Conservation (phyloP, 202 grass and related monocot genomes). For the Miscanthus sacchariflorus region DNA sequence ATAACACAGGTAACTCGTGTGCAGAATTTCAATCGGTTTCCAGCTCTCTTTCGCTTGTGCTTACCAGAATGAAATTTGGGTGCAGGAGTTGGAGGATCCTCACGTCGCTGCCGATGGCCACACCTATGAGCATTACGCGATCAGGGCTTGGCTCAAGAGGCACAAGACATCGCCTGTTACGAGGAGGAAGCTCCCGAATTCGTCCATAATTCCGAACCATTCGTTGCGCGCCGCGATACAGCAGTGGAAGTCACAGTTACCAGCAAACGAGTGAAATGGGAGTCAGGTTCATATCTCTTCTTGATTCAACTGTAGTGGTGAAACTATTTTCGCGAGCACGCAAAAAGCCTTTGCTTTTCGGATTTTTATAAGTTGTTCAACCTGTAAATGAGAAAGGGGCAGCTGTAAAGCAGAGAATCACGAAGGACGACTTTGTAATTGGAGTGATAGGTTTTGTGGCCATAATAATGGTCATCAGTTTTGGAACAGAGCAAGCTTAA, state of each 20-base stretch:
- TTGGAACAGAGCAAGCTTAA: not conserved
- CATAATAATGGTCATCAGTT: not conserved
- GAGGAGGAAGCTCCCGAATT: slow-evolving; percentile 47
- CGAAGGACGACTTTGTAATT: not conserved
- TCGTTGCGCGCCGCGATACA: slow-evolving; percentile 69
- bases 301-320: not conserved
- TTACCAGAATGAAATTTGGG: not conserved
- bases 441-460: not conserved
- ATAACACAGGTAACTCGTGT: slow-evolving; percentile 62
- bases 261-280: slow-evolving; percentile 26
- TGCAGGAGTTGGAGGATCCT: slow-evolving; percentile 81
- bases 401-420: not conserved
- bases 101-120: slow-evolving; percentile 85
- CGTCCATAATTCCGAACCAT: slow-evolving; percentile 72
- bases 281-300: not conserved
- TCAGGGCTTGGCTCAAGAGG: slow-evolving; percentile 80
- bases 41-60: not conserved
- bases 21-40: not conserved
- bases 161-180: slow-evolving; percentile 69
- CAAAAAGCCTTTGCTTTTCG: not conserved
- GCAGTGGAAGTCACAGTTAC: slow-evolving; percentile 70
- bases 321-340: not conserved
- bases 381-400: not conserved
- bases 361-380: not conserved
- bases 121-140: slow-evolving; percentile 81